phyloP scores from a whole-genome alignment of 2,329 filamentous ascomycete genomes.

The Phaeoacremonium minimum region DNA sequence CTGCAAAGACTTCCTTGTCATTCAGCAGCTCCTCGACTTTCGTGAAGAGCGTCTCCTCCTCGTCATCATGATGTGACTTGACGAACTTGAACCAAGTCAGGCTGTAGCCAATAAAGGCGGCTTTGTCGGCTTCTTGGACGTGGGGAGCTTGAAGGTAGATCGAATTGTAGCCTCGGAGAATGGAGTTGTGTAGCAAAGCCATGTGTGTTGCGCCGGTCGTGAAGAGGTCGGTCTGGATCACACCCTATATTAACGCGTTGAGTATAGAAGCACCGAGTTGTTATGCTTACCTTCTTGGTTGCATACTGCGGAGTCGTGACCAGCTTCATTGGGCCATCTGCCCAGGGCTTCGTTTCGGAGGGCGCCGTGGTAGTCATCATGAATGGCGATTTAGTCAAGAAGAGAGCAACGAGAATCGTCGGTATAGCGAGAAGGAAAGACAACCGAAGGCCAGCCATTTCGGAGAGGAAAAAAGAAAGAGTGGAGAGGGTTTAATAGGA shows the following conservation, averaged over 20 bases:
- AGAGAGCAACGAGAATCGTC: conserved; percentile 25
- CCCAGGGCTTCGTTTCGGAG: conserved; percentile 36
- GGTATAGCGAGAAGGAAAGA: conserved; percentile 23
- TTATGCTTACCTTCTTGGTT: conserved; percentile 39
- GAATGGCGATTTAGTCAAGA: conserved; percentile 30
- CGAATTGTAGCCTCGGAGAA: conserved; percentile 60
- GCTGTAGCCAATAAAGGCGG: conserved; percentile 53
- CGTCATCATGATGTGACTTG: conserved; percentile 56
- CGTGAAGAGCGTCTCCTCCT: conserved; percentile 52
- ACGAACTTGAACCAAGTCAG: conserved; percentile 57
- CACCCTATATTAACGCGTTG: too few species aligned
- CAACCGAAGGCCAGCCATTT: too few species aligned
- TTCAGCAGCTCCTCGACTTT: conserved; percentile 47
- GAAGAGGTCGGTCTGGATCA: conserved; percentile 52
- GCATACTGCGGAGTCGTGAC: conserved; percentile 48
- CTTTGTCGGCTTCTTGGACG: conserved; percentile 44
- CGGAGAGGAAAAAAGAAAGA: conserved; percentile 5
- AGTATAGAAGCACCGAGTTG: too few species aligned
- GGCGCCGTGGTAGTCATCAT: conserved; percentile 29
- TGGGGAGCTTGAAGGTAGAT: conserved; percentile 57
- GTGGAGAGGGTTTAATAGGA: neutral
- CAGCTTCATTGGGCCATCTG: conserved; percentile 49
- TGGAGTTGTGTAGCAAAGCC: conserved; percentile 57
- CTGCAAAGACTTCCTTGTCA: conserved; percentile 45
- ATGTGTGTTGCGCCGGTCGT: conserved; percentile 57